Evolutionary conservation across 441 rosid genomes (phyloP).

Genomic region (Hura crepitans): DNA sequence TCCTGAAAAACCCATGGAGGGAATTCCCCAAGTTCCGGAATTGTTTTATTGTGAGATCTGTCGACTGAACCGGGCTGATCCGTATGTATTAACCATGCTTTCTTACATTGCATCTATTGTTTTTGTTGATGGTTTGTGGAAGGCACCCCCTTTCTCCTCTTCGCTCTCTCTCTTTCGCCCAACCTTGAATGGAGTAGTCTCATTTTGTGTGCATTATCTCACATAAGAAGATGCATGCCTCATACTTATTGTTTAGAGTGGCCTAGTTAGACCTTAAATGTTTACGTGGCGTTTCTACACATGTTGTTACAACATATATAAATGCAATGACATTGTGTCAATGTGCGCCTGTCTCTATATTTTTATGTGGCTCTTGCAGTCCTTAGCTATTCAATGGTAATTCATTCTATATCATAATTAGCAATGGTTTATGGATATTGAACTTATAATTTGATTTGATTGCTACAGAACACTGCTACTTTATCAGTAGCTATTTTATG

Average conservation of each 20-base stretch:
- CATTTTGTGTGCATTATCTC: not conserved
- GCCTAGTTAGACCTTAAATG: not conserved
- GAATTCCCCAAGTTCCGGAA: constrained; percentile 64
- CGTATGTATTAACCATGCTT: constrained; percentile 49
- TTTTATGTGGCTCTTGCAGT: not conserved
- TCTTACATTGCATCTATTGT: not conserved
- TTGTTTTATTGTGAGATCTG: constrained; percentile 85
- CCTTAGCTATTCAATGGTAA: not conserved
- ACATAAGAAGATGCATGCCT: not conserved
- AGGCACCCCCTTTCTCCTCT: not conserved
- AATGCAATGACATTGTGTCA: not conserved
- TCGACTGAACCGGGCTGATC: constrained; percentile 92
- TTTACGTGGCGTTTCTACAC: not conserved
- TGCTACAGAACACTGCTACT: not conserved
- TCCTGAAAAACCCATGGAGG: constrained; percentile 73
- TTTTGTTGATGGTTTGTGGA: not conserved
- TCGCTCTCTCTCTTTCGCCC: not conserved
- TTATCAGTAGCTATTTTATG: not conserved
- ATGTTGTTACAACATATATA: not conserved
- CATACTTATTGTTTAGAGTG: not conserved
- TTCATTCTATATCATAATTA: not conserved
- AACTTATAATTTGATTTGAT: not conserved
- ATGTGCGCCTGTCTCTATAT: not conserved
- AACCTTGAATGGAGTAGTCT: too few relatives aligned
- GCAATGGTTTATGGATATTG: not conserved